phyloP scores from a whole-genome alignment of 2,329 filamentous ascomycete genomes.

The Beauveria varroae region DNA sequence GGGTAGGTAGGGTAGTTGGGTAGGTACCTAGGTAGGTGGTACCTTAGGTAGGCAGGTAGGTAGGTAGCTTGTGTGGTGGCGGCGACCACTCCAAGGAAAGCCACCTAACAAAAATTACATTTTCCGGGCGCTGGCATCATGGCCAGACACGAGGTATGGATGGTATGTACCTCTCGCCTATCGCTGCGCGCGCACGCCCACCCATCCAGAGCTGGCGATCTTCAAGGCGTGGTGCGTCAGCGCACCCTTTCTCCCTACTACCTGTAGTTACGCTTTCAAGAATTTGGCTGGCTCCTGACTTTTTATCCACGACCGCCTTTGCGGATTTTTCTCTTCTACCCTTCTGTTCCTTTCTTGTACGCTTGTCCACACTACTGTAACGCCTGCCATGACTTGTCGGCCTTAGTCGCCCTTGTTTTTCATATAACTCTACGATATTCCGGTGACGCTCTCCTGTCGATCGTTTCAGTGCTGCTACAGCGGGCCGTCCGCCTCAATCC shows the following conservation, averaged over 20 bases:
- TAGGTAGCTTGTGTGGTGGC: neutral
- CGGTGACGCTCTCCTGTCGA: constrained; percentile 3
- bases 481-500: neutral
- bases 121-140: neutral
- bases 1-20: too few species aligned
- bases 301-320: neutral
- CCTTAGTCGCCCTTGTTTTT: neutral
- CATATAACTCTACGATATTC: neutral
- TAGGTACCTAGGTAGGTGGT: too few species aligned
- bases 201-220: neutral
- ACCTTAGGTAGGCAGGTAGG: too few species aligned
- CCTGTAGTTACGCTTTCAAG: neutral
- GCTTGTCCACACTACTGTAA: neutral
- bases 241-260: neutral
- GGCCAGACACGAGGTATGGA: neutral
- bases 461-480: neutral
- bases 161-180: too few species aligned
- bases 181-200: neutral
- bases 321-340: neutral
- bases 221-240: neutral
- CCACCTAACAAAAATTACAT: too few species aligned
- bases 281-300: neutral
- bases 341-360: neutral
- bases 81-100: neutral
- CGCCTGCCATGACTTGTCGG: constrained; percentile 5